These are phyloP conservation scores for Ganoderma lucidum DNA, from an alignment of 1,284 basidiomycete genomes.

Conservation along the genomic window DNA sequence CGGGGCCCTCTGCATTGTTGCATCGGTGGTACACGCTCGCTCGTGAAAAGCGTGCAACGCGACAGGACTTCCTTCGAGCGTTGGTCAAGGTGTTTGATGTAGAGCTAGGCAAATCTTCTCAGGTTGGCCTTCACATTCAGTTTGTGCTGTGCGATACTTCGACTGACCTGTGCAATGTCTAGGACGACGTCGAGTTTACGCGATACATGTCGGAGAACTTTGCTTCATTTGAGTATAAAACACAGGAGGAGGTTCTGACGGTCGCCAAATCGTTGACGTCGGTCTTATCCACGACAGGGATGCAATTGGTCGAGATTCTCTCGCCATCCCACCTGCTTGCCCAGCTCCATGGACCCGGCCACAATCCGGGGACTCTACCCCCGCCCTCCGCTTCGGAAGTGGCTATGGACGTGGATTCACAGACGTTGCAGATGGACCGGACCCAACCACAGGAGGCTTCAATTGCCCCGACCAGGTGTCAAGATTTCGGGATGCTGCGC, in stretches of 20 bases:
- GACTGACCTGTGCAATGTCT: constrained; percentile 10
- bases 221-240: constrained; percentile 91
- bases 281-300: constrained; percentile 85
- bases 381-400: constrained; percentile 6
- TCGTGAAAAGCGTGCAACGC: constrained; percentile 85
- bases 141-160: background rate
- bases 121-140: constrained; percentile 44
- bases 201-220: constrained; percentile 97
- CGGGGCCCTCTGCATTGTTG: constrained; percentile 74
- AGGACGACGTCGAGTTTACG: constrained; percentile 85
- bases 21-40: constrained; percentile 92
- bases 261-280: constrained; percentile 85
- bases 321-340: constrained; percentile 74
- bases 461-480: constrained; percentile 33
- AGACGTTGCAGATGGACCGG: constrained; percentile 1
- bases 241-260: constrained; percentile 90
- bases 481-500: constrained; percentile 57
- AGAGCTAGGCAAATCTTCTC: constrained; percentile 54
- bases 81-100: constrained; percentile 85
- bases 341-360: constrained; percentile 56
- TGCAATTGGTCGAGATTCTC: constrained; percentile 76
- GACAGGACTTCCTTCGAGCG: constrained; percentile 89
- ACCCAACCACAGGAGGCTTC: constrained; percentile 19
- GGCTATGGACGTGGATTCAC: constrained; percentile 23
- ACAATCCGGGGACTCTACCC: background rate